Percentiles rank a stretch among this genome's conserved stretches.
Evolutionary conservation across 1,139 yeast genomes (phyloP).

Genomic region (Suhomyces coccinellae): DNA sequence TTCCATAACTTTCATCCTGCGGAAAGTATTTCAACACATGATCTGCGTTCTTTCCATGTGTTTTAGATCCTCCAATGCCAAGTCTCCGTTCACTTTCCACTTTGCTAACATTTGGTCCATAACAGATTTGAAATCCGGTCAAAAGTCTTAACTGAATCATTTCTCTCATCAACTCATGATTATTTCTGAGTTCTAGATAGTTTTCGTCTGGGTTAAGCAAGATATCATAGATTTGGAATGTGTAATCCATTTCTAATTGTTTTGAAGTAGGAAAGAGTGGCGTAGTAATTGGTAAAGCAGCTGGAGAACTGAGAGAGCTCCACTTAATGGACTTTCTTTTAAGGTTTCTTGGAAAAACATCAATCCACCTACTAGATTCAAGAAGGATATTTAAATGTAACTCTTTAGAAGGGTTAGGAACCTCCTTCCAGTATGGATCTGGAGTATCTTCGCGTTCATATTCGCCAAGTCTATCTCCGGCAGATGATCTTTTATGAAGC

Average conservation of each 20-base stretch:
- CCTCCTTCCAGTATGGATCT: conserved; percentile 60
- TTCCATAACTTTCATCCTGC: conserved; percentile 42
- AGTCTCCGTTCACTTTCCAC: conserved; percentile 64
- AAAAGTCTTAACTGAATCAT: conserved; percentile 83
- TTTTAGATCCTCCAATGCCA: conserved; percentile 22
- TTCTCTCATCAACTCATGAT: conserved; percentile 71
- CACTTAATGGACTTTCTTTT: conserved; percentile 76
- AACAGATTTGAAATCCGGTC: conserved; percentile 88
- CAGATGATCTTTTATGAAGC: conserved; percentile 10
- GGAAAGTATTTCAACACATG: conserved; percentile 46
- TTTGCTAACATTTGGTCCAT: conserved; percentile 62
- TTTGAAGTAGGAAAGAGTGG: conserved; percentile 69
- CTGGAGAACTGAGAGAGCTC: conserved; percentile 92
- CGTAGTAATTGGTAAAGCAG: conserved; percentile 81
- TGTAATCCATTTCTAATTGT: conserved; percentile 65
- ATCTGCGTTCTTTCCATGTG: conserved; percentile 35
- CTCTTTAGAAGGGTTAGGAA: conserved; percentile 68
- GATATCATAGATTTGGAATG: conserved; percentile 65
- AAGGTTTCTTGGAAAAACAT: conserved; percentile 74
- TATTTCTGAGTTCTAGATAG: conserved; percentile 50
- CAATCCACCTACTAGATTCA: conserved; percentile 70
- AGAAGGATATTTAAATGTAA: conserved; percentile 53
- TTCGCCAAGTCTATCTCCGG: conserved; percentile 5
- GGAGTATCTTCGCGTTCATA: conserved; percentile 14
- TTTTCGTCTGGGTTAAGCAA: conserved; percentile 53